phyloP scores from a whole-genome alignment of 345 rosid genomes.

The Camelina sativa region DNA sequence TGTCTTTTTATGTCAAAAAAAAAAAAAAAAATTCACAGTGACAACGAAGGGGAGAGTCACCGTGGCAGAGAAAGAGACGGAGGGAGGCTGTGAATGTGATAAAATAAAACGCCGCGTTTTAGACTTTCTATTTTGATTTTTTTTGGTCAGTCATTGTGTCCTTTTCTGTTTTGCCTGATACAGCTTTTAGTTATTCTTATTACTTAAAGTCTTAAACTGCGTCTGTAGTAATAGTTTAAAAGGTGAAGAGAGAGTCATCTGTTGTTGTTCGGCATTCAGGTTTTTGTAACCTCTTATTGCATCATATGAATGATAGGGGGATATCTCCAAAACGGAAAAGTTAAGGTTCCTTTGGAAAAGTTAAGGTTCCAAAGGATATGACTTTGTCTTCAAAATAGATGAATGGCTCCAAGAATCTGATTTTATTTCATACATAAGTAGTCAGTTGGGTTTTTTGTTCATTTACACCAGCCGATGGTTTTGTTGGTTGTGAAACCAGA shows the following conservation, averaged over 20 bases:
- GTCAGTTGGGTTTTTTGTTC: constrained; percentile 33
- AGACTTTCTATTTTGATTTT: neutral
- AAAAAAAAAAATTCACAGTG: neutral
- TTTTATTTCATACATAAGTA: constrained; percentile 17
- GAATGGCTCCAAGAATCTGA: neutral
- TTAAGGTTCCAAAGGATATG: neutral
- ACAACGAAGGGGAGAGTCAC: neutral
- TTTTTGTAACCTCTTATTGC: too few relatives aligned
- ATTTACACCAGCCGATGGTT: constrained; percentile 84
- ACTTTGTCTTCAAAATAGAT: neutral
- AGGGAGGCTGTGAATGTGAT: neutral
- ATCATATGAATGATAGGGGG: too few relatives aligned
- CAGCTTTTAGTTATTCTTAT: too few relatives aligned
- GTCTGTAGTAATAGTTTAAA: too few relatives aligned
- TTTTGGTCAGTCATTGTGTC: neutral
- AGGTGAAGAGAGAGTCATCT: too few relatives aligned
- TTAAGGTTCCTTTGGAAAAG: too few relatives aligned
- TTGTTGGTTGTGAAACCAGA: constrained; percentile 72
- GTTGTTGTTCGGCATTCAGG: too few relatives aligned
- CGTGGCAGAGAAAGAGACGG: neutral
- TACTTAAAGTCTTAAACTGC: too few relatives aligned
- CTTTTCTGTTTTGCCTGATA: too few relatives aligned
- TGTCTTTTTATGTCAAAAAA: too few relatives aligned
- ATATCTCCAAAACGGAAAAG: too few relatives aligned
- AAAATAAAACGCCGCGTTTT: neutral